Percentiles rank a stretch among this genome's conserved stretches.
These are phyloP conservation scores for Globisporangium rhizosaccharum DNA, from an alignment of 352 stramenopile species.

Conservation along the genomic window DNA sequence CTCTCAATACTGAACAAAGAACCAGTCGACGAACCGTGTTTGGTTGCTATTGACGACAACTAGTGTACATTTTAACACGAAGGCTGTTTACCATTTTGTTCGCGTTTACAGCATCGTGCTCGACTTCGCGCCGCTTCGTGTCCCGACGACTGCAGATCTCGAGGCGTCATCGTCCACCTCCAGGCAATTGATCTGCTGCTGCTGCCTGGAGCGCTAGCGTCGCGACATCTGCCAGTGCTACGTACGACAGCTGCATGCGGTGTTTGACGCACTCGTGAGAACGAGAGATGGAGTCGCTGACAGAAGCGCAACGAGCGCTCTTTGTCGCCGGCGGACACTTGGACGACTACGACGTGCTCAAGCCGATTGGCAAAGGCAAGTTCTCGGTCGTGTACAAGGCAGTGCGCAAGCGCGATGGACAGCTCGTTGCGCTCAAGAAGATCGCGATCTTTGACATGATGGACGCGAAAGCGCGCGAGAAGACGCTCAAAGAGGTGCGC, in stretches of 20 bases:
- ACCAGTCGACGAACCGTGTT: too few species aligned
- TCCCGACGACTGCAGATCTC: too few species aligned
- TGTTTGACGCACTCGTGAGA: background rate
- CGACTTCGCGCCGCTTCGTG: background rate
- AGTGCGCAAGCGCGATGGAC: constrained; percentile 50
- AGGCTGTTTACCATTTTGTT: background rate
- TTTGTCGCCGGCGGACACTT: constrained; percentile 52
- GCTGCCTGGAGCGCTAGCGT: too few species aligned
- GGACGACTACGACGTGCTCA: constrained; percentile 78
- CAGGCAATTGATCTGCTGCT: too few species aligned
- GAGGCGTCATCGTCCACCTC: too few species aligned
- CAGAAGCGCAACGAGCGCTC: constrained; percentile 59
- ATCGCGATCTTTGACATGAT: constrained; percentile 91
- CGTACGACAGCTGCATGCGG: too few species aligned
- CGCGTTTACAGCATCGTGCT: background rate
- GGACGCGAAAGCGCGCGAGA: constrained; percentile 85
- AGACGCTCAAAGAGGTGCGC: constrained; percentile 84
- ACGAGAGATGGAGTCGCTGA: constrained; percentile 62
- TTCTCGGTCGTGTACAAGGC: constrained; percentile 92
- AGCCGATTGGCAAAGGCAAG: constrained; percentile 90
- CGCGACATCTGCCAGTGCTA: too few species aligned
- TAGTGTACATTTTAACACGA: background rate
- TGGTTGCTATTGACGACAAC: too few species aligned
- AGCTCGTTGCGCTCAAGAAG: constrained; percentile 90
- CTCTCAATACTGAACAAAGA: too few species aligned